phyloP scores from a whole-genome alignment of 2,329 filamentous ascomycete species.

The Aureobasidium mangrovei region DNA sequence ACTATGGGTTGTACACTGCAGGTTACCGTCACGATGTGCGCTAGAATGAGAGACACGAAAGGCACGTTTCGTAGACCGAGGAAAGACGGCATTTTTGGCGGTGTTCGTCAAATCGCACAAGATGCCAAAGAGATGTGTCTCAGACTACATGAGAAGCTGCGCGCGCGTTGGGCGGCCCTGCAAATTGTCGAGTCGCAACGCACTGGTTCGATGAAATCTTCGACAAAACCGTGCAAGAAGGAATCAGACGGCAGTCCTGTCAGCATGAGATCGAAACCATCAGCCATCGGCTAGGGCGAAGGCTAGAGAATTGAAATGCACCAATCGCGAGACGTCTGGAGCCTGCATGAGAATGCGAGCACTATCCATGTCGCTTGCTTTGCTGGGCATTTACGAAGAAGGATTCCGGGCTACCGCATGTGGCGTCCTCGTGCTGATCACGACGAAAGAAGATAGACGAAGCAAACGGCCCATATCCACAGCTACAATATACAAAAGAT shows the following conservation, averaged over 20 bases:
- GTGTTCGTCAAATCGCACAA: background rate
- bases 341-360: background rate
- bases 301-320: slow-evolving; percentile 6
- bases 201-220: background rate
- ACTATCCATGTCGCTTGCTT: slow-evolving; percentile 7
- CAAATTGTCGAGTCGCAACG: background rate
- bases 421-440: background rate
- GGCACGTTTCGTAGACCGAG: background rate
- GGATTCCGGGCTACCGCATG: slow-evolving; percentile 6
- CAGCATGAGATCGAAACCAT: background rate
- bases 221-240: background rate
- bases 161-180: background rate
- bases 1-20: slow-evolving; percentile 18
- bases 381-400: background rate
- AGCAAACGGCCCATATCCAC: too few species aligned
- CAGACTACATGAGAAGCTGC: slow-evolving; percentile 5
- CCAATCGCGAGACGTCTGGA: background rate
- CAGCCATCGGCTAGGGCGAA: background rate
- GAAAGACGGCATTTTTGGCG: background rate
- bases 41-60: background rate
- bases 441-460: background rate
- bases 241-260: background rate
- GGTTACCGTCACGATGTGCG: background rate
- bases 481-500: too few species aligned
- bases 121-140: background rate